These are phyloP conservation scores for Fragaria iinumae DNA, from an alignment of 306 rosid genomes.

Conservation along the genomic window DNA sequence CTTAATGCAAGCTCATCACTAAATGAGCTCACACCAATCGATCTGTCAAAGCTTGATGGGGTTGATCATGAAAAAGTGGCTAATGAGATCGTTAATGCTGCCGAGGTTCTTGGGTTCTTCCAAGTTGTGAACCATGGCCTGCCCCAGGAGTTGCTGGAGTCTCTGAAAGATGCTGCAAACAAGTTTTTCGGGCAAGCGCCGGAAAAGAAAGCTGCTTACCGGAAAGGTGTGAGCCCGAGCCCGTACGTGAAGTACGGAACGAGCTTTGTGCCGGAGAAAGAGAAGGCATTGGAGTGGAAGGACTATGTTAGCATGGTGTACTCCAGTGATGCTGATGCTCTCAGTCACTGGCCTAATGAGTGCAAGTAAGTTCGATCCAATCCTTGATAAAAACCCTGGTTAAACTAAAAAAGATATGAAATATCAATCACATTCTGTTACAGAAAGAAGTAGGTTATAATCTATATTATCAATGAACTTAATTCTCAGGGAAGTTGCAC, in stretches of 20 bases:
- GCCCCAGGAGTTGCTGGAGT: slow-evolving; percentile 43
- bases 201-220: slow-evolving; percentile 38
- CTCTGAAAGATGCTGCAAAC: slow-evolving; percentile 46
- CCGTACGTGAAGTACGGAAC: slow-evolving; percentile 48
- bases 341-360: slow-evolving; percentile 44
- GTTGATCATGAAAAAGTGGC: slow-evolving; percentile 42
- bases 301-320: slow-evolving; percentile 55
- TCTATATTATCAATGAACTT: background rate
- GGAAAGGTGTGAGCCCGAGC: slow-evolving; percentile 40
- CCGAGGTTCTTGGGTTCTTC: slow-evolving; percentile 60
- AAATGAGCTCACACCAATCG: slow-evolving; percentile 36
- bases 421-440: background rate
- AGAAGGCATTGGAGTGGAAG: slow-evolving; percentile 64
- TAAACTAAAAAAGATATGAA: background rate
- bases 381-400: background rate
- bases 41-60: slow-evolving; percentile 50
- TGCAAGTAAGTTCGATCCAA: slow-evolving; percentile 46
- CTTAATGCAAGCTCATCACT: slow-evolving; percentile 9
- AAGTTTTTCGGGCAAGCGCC: slow-evolving; percentile 41
- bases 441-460: too few species aligned
- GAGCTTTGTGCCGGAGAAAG: slow-evolving; percentile 69
- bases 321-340: slow-evolving; percentile 52
- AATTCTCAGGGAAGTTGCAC: slow-evolving; percentile 42
- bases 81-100: slow-evolving; percentile 39
- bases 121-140: slow-evolving; percentile 66